These are phyloP conservation scores for Lolium multiflorum DNA, from an alignment of 176 grass and related monocot species.

Conservation along the genomic window DNA sequence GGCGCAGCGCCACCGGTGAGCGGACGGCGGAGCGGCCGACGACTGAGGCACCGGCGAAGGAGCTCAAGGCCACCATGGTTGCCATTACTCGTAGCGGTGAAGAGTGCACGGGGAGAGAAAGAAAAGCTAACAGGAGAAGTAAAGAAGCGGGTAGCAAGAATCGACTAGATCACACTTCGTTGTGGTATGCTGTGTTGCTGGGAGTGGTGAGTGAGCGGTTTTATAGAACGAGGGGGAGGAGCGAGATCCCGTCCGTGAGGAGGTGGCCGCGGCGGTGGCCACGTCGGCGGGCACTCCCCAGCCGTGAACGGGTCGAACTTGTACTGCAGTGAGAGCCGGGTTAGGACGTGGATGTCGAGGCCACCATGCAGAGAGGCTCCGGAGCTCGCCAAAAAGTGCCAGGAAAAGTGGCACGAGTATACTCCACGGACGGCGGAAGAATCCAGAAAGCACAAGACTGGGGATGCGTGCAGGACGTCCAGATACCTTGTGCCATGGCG, in stretches of 20 bases:
- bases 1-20: neutral
- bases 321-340: too few relatives aligned
- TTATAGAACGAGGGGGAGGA: neutral
- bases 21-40: neutral
- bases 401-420: neutral
- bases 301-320: too few relatives aligned
- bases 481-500: too few relatives aligned
- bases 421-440: neutral
- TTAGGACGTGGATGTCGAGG: slow-evolving; percentile 4
- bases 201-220: neutral
- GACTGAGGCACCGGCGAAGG: neutral
- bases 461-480: too few relatives aligned
- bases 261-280: too few relatives aligned
- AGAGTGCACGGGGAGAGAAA: neutral
- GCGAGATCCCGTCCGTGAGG: too few relatives aligned
- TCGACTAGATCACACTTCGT: neutral
- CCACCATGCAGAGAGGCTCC: neutral
- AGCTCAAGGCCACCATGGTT: neutral
- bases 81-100: neutral
- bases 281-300: too few relatives aligned
- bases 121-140: neutral
- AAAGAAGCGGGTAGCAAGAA: neutral
- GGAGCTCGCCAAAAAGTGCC: neutral
- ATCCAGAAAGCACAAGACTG: neutral
- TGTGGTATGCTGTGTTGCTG: neutral